phyloP scores from a whole-genome alignment of 106 monocot species.

The Alisma plantagoaquatica region DNA sequence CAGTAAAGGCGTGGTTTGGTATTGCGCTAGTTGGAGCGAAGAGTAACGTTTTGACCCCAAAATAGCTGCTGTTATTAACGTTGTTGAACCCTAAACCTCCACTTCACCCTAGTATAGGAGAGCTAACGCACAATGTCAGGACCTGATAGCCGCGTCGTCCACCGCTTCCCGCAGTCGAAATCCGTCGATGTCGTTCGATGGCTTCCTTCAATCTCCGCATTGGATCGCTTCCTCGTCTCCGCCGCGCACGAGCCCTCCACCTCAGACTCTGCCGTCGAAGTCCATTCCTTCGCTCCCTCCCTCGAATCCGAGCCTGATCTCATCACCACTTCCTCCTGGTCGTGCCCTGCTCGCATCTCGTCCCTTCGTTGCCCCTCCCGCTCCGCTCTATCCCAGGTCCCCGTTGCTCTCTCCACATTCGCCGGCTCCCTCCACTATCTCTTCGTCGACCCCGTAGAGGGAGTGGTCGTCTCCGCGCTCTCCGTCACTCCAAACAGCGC shows the following conservation, averaged over 20 bases:
- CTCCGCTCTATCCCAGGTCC: conserved; percentile 10
- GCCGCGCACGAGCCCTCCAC: conserved; percentile 33
- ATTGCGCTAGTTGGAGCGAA: too few relatives aligned
- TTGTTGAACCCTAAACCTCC: too few relatives aligned
- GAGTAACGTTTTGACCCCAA: too few relatives aligned
- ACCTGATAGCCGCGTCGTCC: conserved; percentile 18
- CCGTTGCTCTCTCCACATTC: conserved; percentile 35
- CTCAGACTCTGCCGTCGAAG: conserved; percentile 35
- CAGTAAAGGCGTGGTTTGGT: too few relatives aligned
- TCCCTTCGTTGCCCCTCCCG: conserved; percentile 29
- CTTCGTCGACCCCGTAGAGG: conserved; percentile 40
- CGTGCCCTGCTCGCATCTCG: conserved; percentile 37
- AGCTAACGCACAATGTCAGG: too few relatives aligned
- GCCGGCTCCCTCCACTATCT: conserved; percentile 52
- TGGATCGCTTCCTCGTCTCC: conserved; percentile 42
- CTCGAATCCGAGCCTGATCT: conserved; percentile 4
- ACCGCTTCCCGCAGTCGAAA: conserved; percentile 45
- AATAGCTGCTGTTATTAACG: too few relatives aligned
- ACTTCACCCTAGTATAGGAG: too few relatives aligned
- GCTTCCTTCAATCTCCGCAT: conserved; percentile 51
- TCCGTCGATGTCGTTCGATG: conserved; percentile 57
- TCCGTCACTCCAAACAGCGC: conserved; percentile 1
- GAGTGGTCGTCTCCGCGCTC: conserved; percentile 21
- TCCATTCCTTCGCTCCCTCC: conserved; percentile 28
- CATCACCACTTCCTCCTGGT: conserved; percentile 26